Evolutionary conservation across 2,329 filamentous ascomycete species (phyloP).

Genomic region (Cladophialophora exuberans): DNA sequence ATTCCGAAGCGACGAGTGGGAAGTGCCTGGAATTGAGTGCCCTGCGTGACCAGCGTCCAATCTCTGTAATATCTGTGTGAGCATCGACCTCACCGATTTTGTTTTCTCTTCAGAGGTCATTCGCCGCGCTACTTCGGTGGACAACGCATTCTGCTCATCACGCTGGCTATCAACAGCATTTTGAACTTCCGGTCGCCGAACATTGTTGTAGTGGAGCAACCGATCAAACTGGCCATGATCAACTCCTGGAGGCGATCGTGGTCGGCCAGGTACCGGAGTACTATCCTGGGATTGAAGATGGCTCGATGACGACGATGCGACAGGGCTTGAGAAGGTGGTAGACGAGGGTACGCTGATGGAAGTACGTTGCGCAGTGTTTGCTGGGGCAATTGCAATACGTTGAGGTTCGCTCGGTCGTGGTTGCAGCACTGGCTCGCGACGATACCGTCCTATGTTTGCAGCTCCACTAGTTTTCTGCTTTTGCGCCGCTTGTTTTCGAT

Average conservation of each 20-base stretch:
- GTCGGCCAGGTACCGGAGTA: neutral
- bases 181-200: conserved; percentile 13
- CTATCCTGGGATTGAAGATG: neutral
- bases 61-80: conserved; percentile 20
- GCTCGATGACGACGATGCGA: neutral
- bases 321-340: neutral
- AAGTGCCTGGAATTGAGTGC: conserved; percentile 4
- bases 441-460: conserved; percentile 17
- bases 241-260: neutral
- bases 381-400: neutral
- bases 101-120: conserved; percentile 3
- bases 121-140: conserved; percentile 1
- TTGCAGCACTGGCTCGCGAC: conserved; percentile 15
- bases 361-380: neutral
- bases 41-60: conserved; percentile 16
- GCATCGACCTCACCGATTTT: conserved; percentile 16
- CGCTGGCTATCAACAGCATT: conserved; percentile 10
- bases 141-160: neutral
- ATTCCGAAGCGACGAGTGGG: conserved; percentile 7
- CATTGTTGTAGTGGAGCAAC: conserved; percentile 17
- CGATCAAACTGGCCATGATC: conserved; percentile 11
- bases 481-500: conserved; percentile 14
- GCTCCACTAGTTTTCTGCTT: conserved; percentile 9
- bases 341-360: neutral
- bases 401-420: conserved; percentile 15